Conservation (phyloP, 495 filamentous ascomycete species). For the Penicillium manginii region DNA sequence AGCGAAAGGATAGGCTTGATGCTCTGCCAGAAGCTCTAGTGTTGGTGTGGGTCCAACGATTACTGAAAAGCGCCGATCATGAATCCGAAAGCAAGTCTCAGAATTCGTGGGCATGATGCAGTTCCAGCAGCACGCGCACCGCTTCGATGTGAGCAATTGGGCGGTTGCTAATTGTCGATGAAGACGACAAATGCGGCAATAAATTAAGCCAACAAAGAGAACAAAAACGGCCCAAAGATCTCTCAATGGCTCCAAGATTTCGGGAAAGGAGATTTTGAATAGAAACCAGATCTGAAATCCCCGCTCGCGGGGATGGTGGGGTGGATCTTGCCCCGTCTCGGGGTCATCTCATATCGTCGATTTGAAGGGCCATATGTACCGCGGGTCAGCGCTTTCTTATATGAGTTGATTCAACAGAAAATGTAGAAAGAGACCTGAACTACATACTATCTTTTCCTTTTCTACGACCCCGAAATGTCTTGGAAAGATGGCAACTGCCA, state of each 20-base stretch:
- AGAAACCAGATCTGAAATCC: too few species aligned
- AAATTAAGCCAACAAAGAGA: too few species aligned
- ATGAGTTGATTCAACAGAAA: neutral
- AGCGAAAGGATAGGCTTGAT: slow-evolving; percentile 52
- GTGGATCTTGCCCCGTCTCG: too few species aligned
- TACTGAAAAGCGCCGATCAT: slow-evolving; percentile 33
- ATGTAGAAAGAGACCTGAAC: neutral
- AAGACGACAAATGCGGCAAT: neutral
- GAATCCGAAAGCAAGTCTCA: slow-evolving; percentile 19
- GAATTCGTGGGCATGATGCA: neutral
- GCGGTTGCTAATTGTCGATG: neutral
- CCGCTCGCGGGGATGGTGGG: too few species aligned
- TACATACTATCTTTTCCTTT: neutral
- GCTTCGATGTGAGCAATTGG: neutral
- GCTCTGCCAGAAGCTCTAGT: slow-evolving; percentile 35
- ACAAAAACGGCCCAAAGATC: too few species aligned
- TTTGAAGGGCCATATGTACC: too few species aligned
- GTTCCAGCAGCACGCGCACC: neutral
- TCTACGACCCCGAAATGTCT: slow-evolving; percentile 3
- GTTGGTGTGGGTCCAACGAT: slow-evolving; percentile 36
- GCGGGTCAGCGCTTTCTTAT: neutral
- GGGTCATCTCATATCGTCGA: too few species aligned
- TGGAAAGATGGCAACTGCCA: slow-evolving; percentile 26
- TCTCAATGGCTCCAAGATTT: too few species aligned
- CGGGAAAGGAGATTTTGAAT: too few species aligned